Evolutionary conservation across 1,139 yeast genomes (phyloP).

Genomic region (Pichia sp.): DNA sequence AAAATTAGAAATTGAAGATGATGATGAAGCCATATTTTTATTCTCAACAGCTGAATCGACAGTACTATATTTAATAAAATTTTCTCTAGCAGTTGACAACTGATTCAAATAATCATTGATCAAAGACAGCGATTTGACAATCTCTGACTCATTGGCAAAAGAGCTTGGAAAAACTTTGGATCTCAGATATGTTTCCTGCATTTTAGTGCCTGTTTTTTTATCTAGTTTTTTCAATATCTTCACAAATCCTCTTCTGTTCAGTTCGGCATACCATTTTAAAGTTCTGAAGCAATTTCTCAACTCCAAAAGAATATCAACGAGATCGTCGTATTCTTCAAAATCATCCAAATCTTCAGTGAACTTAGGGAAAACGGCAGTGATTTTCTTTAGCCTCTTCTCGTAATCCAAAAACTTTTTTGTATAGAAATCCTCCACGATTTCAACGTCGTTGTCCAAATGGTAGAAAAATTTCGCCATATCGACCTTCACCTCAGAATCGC

Average conservation of each 20-base stretch:
- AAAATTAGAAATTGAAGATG: slow-evolving; percentile 18
- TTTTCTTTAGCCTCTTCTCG: slow-evolving; percentile 52
- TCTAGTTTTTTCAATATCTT: slow-evolving; percentile 89
- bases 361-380: slow-evolving; percentile 25
- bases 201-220: slow-evolving; percentile 67
- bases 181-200: slow-evolving; percentile 57
- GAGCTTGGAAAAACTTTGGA: slow-evolving; percentile 70
- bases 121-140: slow-evolving; percentile 42
- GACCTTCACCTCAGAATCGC: slow-evolving; percentile 33
- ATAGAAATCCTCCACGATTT: slow-evolving; percentile 73
- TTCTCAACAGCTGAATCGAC: slow-evolving; percentile 4
- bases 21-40: slow-evolving; percentile 10
- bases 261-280: slow-evolving; percentile 88
- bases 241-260: slow-evolving; percentile 82
- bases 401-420: slow-evolving; percentile 67
- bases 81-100: slow-evolving; percentile 17
- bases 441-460: slow-evolving; percentile 74
- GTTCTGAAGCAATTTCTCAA: slow-evolving; percentile 72
- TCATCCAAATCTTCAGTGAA: slow-evolving; percentile 26
- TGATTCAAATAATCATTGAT: slow-evolving; percentile 49
- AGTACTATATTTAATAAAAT: not conserved
- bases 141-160: slow-evolving; percentile 63
- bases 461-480: slow-evolving; percentile 62
- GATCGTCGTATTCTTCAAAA: slow-evolving; percentile 72
- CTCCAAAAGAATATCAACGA: slow-evolving; percentile 68